Conservation (phyloP, 495 filamentous ascomycete genomes). For the Podospora appendiculata region DNA sequence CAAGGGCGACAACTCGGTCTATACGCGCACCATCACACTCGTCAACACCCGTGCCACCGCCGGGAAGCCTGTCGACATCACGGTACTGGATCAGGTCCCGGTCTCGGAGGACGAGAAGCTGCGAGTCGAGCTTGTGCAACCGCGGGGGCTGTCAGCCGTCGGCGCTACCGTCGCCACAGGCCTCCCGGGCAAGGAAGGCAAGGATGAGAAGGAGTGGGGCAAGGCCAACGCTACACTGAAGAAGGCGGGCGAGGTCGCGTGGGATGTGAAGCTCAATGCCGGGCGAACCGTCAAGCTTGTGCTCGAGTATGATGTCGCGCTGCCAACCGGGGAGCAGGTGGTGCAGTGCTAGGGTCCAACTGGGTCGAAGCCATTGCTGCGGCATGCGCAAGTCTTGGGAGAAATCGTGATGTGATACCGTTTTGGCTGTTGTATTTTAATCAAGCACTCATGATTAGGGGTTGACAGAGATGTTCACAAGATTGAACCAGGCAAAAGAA, state of each 20-base stretch:
- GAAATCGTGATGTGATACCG: no score
- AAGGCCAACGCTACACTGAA: constrained; percentile 38
- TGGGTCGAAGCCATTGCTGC: no score
- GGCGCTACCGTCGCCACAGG: constrained; percentile 36
- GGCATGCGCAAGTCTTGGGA: no score
- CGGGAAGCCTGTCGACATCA: constrained; percentile 41
- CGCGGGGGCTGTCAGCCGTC: constrained; percentile 38
- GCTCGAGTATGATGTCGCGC: constrained; percentile 56
- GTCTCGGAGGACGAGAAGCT: constrained; percentile 59
- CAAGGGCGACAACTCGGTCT: constrained; percentile 53
- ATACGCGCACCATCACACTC: constrained; percentile 48
- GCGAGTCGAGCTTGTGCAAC: constrained; percentile 43
- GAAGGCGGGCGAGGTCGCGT: constrained; percentile 55
- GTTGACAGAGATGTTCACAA: no score
- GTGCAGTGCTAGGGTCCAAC: constrained; percentile 14
- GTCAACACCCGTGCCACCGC: constrained; percentile 48
- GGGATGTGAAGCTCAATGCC: constrained; percentile 51
- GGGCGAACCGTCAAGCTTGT: constrained; percentile 48
- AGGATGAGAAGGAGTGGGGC: constrained; percentile 35
- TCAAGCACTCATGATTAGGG: no score
- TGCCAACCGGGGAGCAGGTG: constrained; percentile 45
- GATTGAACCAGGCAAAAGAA: no score
- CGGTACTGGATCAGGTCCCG: constrained; percentile 60
- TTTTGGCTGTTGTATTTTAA: no score
- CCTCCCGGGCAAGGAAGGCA: constrained; percentile 11